Percentiles rank a stretch among this genome's conserved stretches.
Conservation (phyloP, 1,139 yeast species). For the Dujonia santamariae region DNA sequence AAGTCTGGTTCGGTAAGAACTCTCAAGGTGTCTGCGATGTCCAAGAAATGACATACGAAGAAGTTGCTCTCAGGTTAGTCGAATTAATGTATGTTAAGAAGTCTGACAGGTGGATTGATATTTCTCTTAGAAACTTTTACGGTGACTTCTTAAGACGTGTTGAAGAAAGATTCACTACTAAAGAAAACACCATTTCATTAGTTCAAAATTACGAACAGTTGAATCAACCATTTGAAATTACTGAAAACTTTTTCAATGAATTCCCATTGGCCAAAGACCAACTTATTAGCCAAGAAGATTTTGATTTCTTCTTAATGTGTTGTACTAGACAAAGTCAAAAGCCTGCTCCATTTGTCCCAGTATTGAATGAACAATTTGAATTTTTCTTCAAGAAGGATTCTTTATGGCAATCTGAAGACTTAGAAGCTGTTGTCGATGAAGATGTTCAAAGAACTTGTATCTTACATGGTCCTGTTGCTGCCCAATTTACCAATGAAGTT, state of each 20-base stretch:
- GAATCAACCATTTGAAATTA: slow-evolving; percentile 59
- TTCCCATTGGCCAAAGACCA: slow-evolving; percentile 77
- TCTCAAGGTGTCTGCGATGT: slow-evolving; percentile 82
- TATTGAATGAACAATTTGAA: slow-evolving; percentile 90
- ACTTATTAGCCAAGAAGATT: slow-evolving; percentile 91
- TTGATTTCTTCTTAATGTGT: slow-evolving; percentile 84
- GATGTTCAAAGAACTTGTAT: slow-evolving; percentile 99
- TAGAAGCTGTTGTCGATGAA: slow-evolving; percentile 92
- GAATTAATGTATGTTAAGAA: slow-evolving; percentile 85
- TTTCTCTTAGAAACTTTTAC: slow-evolving; percentile 77
- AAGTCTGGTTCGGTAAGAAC: slow-evolving; percentile 92
- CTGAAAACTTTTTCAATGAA: slow-evolving; percentile 58
- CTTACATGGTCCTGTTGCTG: slow-evolving; percentile 98
- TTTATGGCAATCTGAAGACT: slow-evolving; percentile 97
- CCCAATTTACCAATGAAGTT: slow-evolving; percentile 81
- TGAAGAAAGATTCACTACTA: slow-evolving; percentile 87
- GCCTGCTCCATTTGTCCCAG: slow-evolving; percentile 98
- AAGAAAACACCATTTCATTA: slow-evolving; percentile 54
- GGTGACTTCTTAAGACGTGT: slow-evolving; percentile 89
- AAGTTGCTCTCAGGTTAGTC: slow-evolving; percentile 82
- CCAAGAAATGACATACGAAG: slow-evolving; percentile 93
- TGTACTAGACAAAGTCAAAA: slow-evolving; percentile 86
- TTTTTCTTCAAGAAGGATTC: slow-evolving; percentile 98
- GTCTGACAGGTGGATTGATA: slow-evolving; percentile 85
- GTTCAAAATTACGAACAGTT: slow-evolving; percentile 72